Base-by-base conservation (phyloP, 257 asterid species). In the Penstemon davidsonii region DNA sequence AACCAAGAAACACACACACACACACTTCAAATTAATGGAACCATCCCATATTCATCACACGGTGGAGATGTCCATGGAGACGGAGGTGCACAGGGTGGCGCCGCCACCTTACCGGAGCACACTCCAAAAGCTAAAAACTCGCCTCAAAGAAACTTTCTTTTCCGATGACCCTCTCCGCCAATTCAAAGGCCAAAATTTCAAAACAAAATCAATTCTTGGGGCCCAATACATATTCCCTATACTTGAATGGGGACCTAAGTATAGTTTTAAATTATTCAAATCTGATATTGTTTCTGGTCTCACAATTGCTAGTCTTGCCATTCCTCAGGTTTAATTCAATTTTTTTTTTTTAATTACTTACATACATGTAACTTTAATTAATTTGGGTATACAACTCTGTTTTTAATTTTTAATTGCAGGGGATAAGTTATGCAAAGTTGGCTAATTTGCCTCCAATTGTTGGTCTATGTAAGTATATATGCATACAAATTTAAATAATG, bases 231-330 rank as follows among this genome's bases (percentile, higher is more conserved):
- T 91, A 15, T 88, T 91, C 6, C 97, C 97, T 3, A 64, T 91
- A 3, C 78, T 91, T n/a, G 79, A 91, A 19, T 91, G 97, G 97
- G 95, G 86, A 50, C 95, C 96, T 6, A 73, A 80, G 4, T 91
- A 91, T 44, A 79, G 11, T 13, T 77, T 91, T 73, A 56, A 51
- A 3, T 78, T 85, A 65, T 77, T 91, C 72, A 91, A 91, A 84
- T 88, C 97, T 41, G 96, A 91, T 76, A 62, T 91, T 63, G 83
- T 91, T 41, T 83, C 97, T 67, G 97, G 97, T 10, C 97, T 91
- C 85, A 91, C 97, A 75, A 91, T 91, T 71, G 97, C 97, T 11
- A 88, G 96, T 72, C 89, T 91, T 55, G 97, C 97, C 76, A 91
- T 91, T 18, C 97, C 97, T 75, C 97, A 90, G 90, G 92, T 84